Base-by-base conservation (phyloP, 106 monocot species). In the Chionographis japonica region DNA sequence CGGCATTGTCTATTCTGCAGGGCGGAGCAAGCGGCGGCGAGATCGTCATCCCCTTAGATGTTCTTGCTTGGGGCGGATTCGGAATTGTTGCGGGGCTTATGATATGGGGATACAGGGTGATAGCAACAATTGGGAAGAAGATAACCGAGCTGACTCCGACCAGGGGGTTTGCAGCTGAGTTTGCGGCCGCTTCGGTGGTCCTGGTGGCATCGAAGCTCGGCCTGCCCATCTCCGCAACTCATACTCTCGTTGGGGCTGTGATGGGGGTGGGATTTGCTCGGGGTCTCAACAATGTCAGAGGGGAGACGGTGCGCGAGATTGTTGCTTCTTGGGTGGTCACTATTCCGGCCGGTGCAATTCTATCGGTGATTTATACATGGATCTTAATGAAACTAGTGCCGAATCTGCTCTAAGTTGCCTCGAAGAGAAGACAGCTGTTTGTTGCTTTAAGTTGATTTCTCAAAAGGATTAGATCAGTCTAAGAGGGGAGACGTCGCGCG, bases 181-280 rank as follows among this genome's bases (percentile, higher is more conserved):
- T 98, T 54, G 97, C 97, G 0, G 97, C 97, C 6, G 97, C 97
- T 1, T 98, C 97, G 4, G 97, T 98, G 50, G 97, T 98, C 8
- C 60, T 98, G 2, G 74, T 80, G 42, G 97, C 97, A 9, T 98
- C 97, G 0, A 98, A 98, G 69, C 84, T 98, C 8, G 97, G 92
- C 4, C 61, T 98, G 56, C 97, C 97, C 3, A 92, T 98, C n/a
- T 98, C 97, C 3, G 97, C 97, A 3, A 98, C 97, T 2, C 97
- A 98, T 65, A 98, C 97, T 4, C 92, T 98, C 36, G 92, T 98
- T 4, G 92, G 92, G 3, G 97, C 97, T 2, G 92, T 92, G 37
- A 98, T 98, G 97, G 97, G 97, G 0, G 97, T 98, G 10, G 97
- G 97, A 4, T 90, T 92, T 61, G 97, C 97, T 1, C 75, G 97